Percentiles rank a stretch among this genome's conserved stretches.
phyloP scores from a whole-genome alignment of 1,139 yeast species.

The Candida sp. region DNA sequence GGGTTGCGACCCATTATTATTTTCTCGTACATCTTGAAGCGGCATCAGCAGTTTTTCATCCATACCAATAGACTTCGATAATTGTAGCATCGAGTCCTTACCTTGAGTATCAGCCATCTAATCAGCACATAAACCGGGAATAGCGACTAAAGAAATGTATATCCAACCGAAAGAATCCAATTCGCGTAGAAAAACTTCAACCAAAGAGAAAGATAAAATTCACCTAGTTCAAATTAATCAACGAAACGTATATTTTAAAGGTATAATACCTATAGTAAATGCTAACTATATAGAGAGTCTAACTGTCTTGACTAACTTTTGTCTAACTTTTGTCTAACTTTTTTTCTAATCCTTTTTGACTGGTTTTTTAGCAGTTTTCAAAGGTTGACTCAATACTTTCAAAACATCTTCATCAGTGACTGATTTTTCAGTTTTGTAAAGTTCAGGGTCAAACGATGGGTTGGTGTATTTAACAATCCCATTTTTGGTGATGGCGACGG shows the following conservation, averaged over 20 bases:
- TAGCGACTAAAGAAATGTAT: not conserved
- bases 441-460: conserved; percentile 49
- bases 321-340: too few relatives aligned
- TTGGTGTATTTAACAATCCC: conserved; percentile 69
- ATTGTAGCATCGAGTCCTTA: not conserved
- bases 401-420: conserved; percentile 52
- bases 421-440: conserved; percentile 57
- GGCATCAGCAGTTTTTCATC: not conserved
- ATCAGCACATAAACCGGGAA: not conserved
- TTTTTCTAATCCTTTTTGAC: not conserved
- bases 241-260: too few relatives aligned
- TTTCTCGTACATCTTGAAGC: not conserved
- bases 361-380: conserved; percentile 51
- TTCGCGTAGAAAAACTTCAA: not conserved
- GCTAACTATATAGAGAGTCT: not conserved
- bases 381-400: conserved; percentile 52
- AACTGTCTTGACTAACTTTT: too few relatives aligned
- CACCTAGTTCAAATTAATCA: too few relatives aligned
- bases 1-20: not conserved
- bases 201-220: not conserved
- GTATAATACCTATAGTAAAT: not conserved
- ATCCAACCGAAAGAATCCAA: not conserved
- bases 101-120: not conserved
- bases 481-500: conserved; percentile 72
- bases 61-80: not conserved